A percentile compares a stretch with the other conserved stretches of the same genome.
These are phyloP conservation scores for Durusdinium trenchii DNA, from an alignment of 73 alveolate genomes.

Conservation along the genomic window DNA sequence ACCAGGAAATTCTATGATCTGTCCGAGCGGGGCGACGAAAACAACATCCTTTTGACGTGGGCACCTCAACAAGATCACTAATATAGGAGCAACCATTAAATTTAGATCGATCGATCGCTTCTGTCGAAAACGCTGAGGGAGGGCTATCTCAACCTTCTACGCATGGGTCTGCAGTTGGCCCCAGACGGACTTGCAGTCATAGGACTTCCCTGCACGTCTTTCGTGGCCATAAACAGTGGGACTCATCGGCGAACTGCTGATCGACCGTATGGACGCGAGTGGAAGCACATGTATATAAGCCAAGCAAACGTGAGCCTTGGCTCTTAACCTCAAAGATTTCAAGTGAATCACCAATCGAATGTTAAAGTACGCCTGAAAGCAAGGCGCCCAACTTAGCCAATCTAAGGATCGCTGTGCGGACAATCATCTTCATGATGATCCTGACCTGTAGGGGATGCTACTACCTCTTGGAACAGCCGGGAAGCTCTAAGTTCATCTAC, in stretches of 20 bases:
- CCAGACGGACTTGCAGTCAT: neutral
- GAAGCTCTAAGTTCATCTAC: neutral
- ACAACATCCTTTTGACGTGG: neutral
- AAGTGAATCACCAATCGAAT: too few relatives aligned
- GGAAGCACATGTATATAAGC: neutral
- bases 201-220: neutral
- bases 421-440: neutral
- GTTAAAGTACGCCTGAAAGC: too few relatives aligned
- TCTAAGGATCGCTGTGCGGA: conserved; percentile 19
- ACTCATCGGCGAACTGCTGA: neutral
- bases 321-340: too few relatives aligned
- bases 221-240: neutral
- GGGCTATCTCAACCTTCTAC: neutral
- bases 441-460: neutral
- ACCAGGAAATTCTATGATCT: neutral
- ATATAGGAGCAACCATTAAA: too few relatives aligned
- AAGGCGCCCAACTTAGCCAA: too few relatives aligned
- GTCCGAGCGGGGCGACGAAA: neutral
- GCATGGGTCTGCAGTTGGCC: neutral
- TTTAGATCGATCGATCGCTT: neutral
- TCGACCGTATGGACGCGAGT: neutral
- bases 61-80: neutral
- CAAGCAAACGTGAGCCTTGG: neutral
- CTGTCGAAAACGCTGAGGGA: neutral
- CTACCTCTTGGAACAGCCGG: neutral